phyloP scores from a whole-genome alignment of 768 basidiomycete species.

The Cystofilobasidium capitatum region DNA sequence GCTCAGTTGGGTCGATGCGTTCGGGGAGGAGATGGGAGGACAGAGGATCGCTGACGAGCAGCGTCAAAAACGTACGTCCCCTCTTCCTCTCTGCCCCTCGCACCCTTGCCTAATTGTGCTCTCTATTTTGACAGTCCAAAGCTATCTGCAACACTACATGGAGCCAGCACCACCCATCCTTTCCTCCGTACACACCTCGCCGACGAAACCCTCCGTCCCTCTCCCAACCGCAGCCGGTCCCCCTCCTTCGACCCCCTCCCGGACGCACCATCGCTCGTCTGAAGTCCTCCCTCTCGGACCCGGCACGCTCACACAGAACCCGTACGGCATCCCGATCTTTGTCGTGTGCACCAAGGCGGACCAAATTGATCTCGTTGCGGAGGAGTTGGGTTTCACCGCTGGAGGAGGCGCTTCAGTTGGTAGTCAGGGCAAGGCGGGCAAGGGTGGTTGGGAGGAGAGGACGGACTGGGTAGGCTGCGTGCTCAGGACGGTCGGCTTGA shows the following conservation, averaged over 20 bases:
- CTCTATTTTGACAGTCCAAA: conserved; percentile 54
- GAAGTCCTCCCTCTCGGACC: conserved; percentile 65
- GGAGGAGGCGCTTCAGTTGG: conserved; percentile 31
- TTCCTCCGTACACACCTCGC: conserved; percentile 47
- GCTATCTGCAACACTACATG: conserved; percentile 77
- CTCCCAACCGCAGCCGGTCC: too few relatives aligned
- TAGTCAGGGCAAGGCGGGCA: conserved; percentile 24
- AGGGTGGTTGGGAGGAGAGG: conserved; percentile 61
- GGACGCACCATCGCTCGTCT: conserved; percentile 8
- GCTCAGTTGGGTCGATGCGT: conserved; percentile 74
- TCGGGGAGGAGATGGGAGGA: conserved; percentile 43
- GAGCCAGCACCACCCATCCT: conserved; percentile 52
- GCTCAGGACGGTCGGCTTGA: conserved; percentile 81
- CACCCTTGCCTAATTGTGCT: neutral
- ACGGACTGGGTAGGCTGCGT: conserved; percentile 93
- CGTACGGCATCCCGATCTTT: conserved; percentile 67
- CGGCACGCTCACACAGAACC: conserved; percentile 78
- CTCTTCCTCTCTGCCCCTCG: neutral
- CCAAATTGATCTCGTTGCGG: conserved; percentile 67
- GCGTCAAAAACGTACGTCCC: conserved; percentile 63
- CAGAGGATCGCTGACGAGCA: conserved; percentile 48
- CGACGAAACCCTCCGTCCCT: conserved; percentile 34
- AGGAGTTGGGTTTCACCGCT: conserved; percentile 58
- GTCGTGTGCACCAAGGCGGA: conserved; percentile 90
- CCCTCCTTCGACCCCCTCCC: conserved; percentile 1